Conservation (phyloP, 176 grass and related monocot species). For the Aegilops longissima region DNA sequence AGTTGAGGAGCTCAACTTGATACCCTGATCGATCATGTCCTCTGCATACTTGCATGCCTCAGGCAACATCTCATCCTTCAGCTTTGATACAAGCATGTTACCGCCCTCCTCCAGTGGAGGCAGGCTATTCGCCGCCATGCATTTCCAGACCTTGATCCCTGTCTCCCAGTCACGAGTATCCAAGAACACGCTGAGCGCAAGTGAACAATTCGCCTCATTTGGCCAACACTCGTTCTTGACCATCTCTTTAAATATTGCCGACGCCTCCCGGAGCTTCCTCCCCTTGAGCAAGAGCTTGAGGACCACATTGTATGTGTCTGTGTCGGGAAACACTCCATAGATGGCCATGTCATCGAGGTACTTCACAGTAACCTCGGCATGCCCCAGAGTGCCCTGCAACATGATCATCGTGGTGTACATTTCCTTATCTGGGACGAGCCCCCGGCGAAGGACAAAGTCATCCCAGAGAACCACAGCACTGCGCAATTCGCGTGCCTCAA, state of each 20-base stretch:
- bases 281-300: conserved; percentile 58
- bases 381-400: conserved; percentile 45
- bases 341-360: conserved; percentile 74
- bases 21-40: conserved; percentile 79
- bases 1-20: conserved; percentile 69
- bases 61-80: conserved; percentile 59
- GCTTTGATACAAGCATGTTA: conserved; percentile 63
- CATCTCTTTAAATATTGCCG: conserved; percentile 79
- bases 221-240: conserved; percentile 72
- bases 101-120: conserved; percentile 65
- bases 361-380: conserved; percentile 24
- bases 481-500: conserved; percentile 24
- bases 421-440: conserved; percentile 46
- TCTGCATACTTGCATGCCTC: conserved; percentile 96
- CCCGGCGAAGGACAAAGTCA: conserved; percentile 30
- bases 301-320: conserved; percentile 52
- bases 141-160: conserved; percentile 67
- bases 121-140: conserved; percentile 64
- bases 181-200: conserved; percentile 52
- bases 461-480: conserved; percentile 55
- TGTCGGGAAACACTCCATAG: conserved; percentile 65
- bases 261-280: conserved; percentile 53
- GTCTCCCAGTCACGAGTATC: conserved; percentile 54
- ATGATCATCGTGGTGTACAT: conserved; percentile 77
- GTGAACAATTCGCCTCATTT: conserved; percentile 42